These are phyloP conservation scores for Yueomyces sp. DNA, from an alignment of 805 yeast species.

Conservation along the genomic window DNA sequence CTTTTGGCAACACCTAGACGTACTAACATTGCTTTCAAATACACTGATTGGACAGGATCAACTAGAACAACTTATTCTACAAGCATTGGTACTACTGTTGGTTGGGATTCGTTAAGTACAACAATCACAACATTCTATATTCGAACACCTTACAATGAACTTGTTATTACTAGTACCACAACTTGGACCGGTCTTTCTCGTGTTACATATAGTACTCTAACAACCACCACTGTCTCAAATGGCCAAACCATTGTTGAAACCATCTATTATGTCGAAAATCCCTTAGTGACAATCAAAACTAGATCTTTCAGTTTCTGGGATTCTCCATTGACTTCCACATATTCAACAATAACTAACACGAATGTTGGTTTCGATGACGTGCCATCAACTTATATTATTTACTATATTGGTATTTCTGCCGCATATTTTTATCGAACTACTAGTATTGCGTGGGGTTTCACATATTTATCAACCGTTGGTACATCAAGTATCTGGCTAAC, in stretches of 20 bases:
- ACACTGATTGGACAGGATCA: neutral
- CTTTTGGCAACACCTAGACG: neutral
- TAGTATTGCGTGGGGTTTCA: neutral
- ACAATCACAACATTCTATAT: neutral
- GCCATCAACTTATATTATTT: neutral
- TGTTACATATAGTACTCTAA: neutral
- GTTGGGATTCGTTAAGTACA: neutral
- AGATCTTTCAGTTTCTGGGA: neutral
- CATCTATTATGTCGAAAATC: neutral
- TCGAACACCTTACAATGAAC: neutral
- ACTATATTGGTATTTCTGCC: neutral
- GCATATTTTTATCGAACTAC: neutral
- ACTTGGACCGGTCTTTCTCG: neutral
- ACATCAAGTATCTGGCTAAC: neutral
- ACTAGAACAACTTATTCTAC: constrained; percentile 1
- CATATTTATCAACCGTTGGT: neutral
- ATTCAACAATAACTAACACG: neutral
- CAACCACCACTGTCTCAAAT: no score
- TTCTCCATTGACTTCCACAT: neutral
- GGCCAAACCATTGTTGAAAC: neutral
- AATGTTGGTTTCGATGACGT: neutral
- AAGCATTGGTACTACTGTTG: neutral
- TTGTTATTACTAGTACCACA: neutral
- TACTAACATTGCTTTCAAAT: neutral
- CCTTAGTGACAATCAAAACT: neutral